These are phyloP conservation scores for Nicotiana tomentosiformis DNA, from an alignment of 257 asterid genomes.

Conservation along the genomic window DNA sequence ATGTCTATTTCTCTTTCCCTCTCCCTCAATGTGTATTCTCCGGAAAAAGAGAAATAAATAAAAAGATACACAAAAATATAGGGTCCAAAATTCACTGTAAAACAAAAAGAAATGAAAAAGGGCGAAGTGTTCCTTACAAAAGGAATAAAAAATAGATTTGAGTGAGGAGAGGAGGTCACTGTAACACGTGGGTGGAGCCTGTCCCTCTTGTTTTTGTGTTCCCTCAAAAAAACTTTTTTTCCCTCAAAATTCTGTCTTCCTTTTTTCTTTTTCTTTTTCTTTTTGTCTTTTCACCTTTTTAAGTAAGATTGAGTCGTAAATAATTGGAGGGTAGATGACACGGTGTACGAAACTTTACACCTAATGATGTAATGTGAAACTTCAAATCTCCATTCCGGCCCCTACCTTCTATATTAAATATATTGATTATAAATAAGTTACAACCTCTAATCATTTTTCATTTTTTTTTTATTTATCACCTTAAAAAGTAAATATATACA, in stretches of 20 bases:
- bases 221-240: not conserved
- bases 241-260: not conserved
- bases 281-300: not conserved
- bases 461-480: too few species aligned
- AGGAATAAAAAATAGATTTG: not conserved
- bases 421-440: not conserved
- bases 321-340: too few species aligned
- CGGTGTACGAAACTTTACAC: not conserved
- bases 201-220: not conserved
- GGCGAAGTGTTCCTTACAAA: not conserved
- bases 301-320: not conserved
- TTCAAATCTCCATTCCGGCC: too few species aligned
- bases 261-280: too few species aligned
- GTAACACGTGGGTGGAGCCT: slow-evolving; percentile 11
- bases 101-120: not conserved
- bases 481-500: too few species aligned
- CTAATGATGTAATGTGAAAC: not conserved
- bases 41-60: not conserved
- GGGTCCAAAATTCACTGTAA: slow-evolving; percentile 9
- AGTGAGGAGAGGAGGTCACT: not conserved
- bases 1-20: not conserved
- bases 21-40: not conserved
- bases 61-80: not conserved
- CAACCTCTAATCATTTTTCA: too few species aligned
- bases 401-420: too few species aligned